Conservation (phyloP, 2,329 filamentous ascomycete genomes). For the Calonectria montana region DNA sequence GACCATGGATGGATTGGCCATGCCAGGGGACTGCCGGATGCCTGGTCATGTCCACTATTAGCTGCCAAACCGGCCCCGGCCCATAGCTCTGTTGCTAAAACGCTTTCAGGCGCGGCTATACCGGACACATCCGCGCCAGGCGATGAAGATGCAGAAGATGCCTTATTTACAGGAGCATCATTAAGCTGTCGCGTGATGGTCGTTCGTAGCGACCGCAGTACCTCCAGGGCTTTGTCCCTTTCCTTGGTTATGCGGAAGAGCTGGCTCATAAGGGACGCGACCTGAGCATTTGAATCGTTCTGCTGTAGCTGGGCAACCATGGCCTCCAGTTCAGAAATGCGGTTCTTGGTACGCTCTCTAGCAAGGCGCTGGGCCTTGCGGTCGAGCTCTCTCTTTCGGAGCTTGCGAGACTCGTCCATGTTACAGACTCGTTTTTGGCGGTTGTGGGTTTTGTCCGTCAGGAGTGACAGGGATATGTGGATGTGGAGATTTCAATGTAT, state of each 20-base stretch:
- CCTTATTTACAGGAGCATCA: not conserved
- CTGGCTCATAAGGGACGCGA: slow-evolving; percentile 40
- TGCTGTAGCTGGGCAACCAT: slow-evolving; percentile 42
- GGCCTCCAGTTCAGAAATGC: slow-evolving; percentile 45
- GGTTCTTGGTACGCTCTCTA: slow-evolving; percentile 46
- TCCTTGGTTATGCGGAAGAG: slow-evolving; percentile 40
- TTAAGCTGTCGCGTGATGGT: slow-evolving; percentile 32
- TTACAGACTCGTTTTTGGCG: slow-evolving; percentile 4
- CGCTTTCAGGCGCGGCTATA: not conserved
- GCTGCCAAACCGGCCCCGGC: not conserved
- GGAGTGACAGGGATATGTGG: not conserved
- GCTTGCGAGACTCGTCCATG: slow-evolving; percentile 29
- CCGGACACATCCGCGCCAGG: not conserved
- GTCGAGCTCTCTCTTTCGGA: slow-evolving; percentile 48
- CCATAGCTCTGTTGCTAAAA: not conserved
- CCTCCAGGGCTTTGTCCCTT: slow-evolving; percentile 34
- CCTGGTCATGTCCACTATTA: not conserved
- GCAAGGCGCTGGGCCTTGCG: slow-evolving; percentile 46
- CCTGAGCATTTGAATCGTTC: slow-evolving; percentile 39
- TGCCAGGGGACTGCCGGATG: not conserved
- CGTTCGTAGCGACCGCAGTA: slow-evolving; percentile 24
- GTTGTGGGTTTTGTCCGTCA: not conserved
- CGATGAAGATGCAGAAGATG: not conserved
- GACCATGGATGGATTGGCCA: slow-evolving; percentile 1
- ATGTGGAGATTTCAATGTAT: not conserved